A percentile compares a stretch with the other conserved stretches of the same genome.
These are phyloP conservation scores for Calonectria pteridis DNA, from an alignment of 2,329 filamentous ascomycete species.

Conservation along the genomic window DNA sequence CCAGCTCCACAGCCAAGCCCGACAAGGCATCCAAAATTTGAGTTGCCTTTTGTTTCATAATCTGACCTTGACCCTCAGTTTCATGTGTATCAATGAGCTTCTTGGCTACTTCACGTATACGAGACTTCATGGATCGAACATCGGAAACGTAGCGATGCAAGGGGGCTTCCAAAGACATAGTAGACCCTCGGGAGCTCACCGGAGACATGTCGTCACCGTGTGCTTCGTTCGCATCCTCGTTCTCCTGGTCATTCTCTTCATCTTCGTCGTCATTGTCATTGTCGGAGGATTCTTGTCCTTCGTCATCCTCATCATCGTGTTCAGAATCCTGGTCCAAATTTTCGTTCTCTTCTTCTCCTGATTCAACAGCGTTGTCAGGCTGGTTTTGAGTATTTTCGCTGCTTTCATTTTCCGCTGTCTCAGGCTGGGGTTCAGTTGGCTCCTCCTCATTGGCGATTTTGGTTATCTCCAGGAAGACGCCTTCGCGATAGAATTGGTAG, in stretches of 20 bases:
- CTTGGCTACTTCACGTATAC: conserved; percentile 82
- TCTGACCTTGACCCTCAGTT: conserved; percentile 76
- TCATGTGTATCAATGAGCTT: conserved; percentile 89
- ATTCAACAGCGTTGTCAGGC: conserved; percentile 46
- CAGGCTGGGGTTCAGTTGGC: conserved; percentile 32
- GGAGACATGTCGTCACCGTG: conserved; percentile 73
- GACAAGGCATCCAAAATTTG: conserved; percentile 82
- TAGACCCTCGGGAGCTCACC: conserved; percentile 74
- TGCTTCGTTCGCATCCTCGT: conserved; percentile 65
- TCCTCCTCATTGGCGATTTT: conserved; percentile 75
- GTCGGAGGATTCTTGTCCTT: conserved; percentile 53
- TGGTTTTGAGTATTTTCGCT: conserved; percentile 35
- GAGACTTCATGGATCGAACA: conserved; percentile 68
- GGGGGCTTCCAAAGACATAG: conserved; percentile 72
- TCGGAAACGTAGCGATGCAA: conserved; percentile 62
- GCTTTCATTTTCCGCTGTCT: conserved; percentile 32
- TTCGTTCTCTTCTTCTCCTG: conserved; percentile 45
- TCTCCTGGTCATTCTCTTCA: conserved; percentile 63
- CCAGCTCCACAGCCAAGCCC: conserved; percentile 77
- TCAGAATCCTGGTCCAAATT: conserved; percentile 47
- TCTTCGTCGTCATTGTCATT: conserved; percentile 58
- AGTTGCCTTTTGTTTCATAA: conserved; percentile 82
- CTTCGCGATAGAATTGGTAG: conserved; percentile 97
- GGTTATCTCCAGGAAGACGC: conserved; percentile 90
- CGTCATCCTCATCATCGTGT: conserved; percentile 49